Conservation (phyloP, 2,329 filamentous ascomycete species). For the Phyllosticta citrichinensis region DNA sequence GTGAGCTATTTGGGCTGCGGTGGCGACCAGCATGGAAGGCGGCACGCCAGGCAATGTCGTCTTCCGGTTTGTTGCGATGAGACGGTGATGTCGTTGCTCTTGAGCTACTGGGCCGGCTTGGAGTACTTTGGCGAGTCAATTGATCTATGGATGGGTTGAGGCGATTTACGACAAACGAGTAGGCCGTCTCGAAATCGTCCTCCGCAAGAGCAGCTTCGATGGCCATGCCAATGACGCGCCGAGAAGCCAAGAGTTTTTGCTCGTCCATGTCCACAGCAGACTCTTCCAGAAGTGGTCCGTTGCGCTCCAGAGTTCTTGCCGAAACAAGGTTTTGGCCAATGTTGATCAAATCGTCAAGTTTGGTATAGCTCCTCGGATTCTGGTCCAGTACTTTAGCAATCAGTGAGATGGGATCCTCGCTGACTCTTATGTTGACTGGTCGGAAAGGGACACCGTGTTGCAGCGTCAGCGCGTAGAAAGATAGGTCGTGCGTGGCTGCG, state of each 20-base stretch:
- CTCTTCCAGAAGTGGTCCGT: constrained; percentile 16
- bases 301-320: constrained; percentile 37
- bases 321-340: constrained; percentile 59
- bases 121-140: neutral
- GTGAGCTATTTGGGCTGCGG: constrained; percentile 27
- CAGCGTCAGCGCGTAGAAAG: constrained; percentile 65
- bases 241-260: constrained; percentile 41
- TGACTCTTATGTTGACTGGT: constrained; percentile 67
- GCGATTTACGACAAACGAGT: constrained; percentile 69
- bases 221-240: constrained; percentile 68
- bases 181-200: constrained; percentile 77
- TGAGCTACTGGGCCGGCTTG: neutral
- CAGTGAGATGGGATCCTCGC: constrained; percentile 63
- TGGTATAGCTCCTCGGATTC: constrained; percentile 63
- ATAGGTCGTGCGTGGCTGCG: constrained; percentile 62
- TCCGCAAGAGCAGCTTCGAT: constrained; percentile 66
- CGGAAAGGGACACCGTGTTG: constrained; percentile 73
- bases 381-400: constrained; percentile 65
- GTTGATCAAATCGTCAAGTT: constrained; percentile 60
- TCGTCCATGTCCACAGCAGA: constrained; percentile 12
- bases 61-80: constrained; percentile 25
- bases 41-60: constrained; percentile 69
- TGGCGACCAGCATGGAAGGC: constrained; percentile 71
- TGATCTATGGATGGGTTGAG: constrained; percentile 28
- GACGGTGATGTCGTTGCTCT: constrained; percentile 1